phyloP scores from a whole-genome alignment of 202 grass and related monocot genomes.

The Eragrostis tef region DNA sequence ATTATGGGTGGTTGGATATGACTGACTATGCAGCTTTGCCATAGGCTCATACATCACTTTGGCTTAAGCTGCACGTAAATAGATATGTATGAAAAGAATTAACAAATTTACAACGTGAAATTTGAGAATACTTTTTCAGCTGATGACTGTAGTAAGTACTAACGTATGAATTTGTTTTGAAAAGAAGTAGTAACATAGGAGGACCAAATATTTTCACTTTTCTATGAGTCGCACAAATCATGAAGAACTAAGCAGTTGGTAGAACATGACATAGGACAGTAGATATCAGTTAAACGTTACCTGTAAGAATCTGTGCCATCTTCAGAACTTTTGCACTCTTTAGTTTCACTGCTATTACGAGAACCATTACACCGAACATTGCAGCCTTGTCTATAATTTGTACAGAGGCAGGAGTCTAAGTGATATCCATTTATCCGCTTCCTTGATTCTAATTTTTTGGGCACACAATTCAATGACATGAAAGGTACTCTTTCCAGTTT shows the following conservation, averaged over 20 bases:
- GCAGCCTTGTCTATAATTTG: slow-evolving; percentile 43
- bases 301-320: slow-evolving; percentile 53
- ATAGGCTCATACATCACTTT: neutral
- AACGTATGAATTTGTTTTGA: neutral
- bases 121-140: neutral
- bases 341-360: slow-evolving; percentile 54
- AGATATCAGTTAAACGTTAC: slow-evolving; percentile 40
- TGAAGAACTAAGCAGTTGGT: neutral
- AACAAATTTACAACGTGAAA: neutral
- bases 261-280: neutral
- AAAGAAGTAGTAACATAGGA: neutral
- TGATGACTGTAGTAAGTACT: neutral
- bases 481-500: slow-evolving; percentile 35
- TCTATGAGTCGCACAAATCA: neutral
- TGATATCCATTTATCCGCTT: slow-evolving; percentile 51
- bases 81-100: neutral
- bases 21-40: slow-evolving; percentile 4
- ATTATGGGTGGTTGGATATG: neutral
- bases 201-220: neutral
- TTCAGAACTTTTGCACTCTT: slow-evolving; percentile 50
- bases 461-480: slow-evolving; percentile 41
- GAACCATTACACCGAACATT: slow-evolving; percentile 52
- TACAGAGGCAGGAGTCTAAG: slow-evolving; percentile 37
- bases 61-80: neutral
- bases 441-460: slow-evolving; percentile 47